Conservation (phyloP, 495 filamentous ascomycete species). For the Xylaria palmicola region DNA sequence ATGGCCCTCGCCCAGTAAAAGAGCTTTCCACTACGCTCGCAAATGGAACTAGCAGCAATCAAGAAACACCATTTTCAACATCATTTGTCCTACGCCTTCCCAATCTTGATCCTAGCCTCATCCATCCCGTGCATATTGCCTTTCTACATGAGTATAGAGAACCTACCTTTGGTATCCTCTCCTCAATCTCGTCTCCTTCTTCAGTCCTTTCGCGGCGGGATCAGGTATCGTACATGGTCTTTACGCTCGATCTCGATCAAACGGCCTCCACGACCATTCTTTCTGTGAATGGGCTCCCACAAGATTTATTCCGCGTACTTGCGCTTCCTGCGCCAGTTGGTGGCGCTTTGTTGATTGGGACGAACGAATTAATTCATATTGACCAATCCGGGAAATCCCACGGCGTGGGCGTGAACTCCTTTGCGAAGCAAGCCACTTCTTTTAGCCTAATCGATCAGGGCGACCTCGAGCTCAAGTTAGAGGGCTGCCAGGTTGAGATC, state of each 20-base stretch:
- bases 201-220: slow-evolving; percentile 80
- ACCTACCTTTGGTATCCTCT: slow-evolving; percentile 93
- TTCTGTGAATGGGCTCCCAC: slow-evolving; percentile 79
- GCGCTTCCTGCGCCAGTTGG: slow-evolving; percentile 84
- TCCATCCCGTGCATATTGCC: slow-evolving; percentile 84
- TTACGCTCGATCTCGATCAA: slow-evolving; percentile 92
- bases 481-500: slow-evolving; percentile 76
- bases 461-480: slow-evolving; percentile 73
- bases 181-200: slow-evolving; percentile 69
- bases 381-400: slow-evolving; percentile 93
- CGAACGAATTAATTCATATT: slow-evolving; percentile 90
- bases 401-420: slow-evolving; percentile 91
- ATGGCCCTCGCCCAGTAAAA: slow-evolving; percentile 53
- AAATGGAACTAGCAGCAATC: slow-evolving; percentile 55
- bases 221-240: slow-evolving; percentile 83
- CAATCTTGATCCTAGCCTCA: slow-evolving; percentile 79
- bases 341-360: slow-evolving; percentile 80
- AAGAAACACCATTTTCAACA: slow-evolving; percentile 78
- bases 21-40: slow-evolving; percentile 41
- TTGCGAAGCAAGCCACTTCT: slow-evolving; percentile 72
- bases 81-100: slow-evolving; percentile 88
- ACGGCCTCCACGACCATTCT: slow-evolving; percentile 89
- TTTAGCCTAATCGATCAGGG: slow-evolving; percentile 84
- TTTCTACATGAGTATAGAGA: slow-evolving; percentile 97
- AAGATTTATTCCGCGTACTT: slow-evolving; percentile 83